Percentiles rank a stretch among this genome's conserved stretches.
Evolutionary conservation across 805 yeast species (phyloP).

Genomic region (Sugiyamaella lignohabitans): DNA sequence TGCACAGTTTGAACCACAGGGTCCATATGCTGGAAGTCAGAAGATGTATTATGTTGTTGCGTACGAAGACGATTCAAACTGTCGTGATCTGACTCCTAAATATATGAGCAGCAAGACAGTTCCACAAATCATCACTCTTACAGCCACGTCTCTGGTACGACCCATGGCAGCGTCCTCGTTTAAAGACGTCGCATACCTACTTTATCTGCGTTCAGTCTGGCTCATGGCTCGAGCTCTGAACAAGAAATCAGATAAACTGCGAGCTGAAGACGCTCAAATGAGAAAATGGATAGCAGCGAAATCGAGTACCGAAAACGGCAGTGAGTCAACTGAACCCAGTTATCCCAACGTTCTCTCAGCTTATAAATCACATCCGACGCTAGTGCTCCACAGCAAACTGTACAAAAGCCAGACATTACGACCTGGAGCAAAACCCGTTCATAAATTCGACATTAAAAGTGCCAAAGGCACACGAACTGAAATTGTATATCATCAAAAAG

Average conservation of each 20-base stretch:
- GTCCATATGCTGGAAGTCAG: slow-evolving; percentile 26
- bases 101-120: slow-evolving; percentile 36
- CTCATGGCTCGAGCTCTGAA: neutral
- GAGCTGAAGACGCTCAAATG: neutral
- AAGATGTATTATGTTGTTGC: slow-evolving; percentile 60
- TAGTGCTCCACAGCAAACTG: slow-evolving; percentile 59
- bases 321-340: neutral
- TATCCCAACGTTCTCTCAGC: slow-evolving; percentile 5
- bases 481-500: slow-evolving; percentile 52
- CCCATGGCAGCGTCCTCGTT: neutral
- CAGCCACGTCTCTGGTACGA: neutral
- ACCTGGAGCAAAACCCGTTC: slow-evolving; percentile 5
- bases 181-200: neutral
- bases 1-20: slow-evolving; percentile 59
- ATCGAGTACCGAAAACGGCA: too few species aligned
- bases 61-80: slow-evolving; percentile 54
- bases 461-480: slow-evolving; percentile 28
- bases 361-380: slow-evolving; percentile 59
- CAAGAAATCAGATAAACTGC: neutral
- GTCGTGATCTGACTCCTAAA: slow-evolving; percentile 66
- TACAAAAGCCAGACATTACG: slow-evolving; percentile 44
- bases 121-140: slow-evolving; percentile 21
- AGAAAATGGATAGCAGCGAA: neutral
- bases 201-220: neutral
- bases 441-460: slow-evolving; percentile 30